Base-by-base conservation (phyloP, 23 red algal species). In the Gracilaria vermiculophylla region DNA sequence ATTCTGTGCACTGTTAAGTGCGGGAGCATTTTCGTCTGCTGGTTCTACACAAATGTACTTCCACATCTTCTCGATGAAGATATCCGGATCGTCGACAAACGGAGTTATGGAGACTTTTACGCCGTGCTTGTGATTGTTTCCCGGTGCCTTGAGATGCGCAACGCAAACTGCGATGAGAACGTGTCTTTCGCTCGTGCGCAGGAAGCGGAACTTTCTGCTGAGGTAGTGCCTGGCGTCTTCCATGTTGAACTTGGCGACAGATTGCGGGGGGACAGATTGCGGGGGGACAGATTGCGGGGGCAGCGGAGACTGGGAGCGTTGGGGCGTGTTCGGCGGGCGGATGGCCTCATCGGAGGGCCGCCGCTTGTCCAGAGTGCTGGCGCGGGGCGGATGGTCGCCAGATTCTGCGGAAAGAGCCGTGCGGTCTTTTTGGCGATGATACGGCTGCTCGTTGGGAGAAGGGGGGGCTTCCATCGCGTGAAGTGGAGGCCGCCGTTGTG, bases 31-130 rank as follows among this genome's bases (percentile, higher is more conserved):
- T 4, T 48, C 3, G 24, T 1, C 7, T 24, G 14, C 39, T 23
- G 67, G 67, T 47, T 16, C 28, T 47, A 20, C 2, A 8, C 42
- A 1, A 1, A 73, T 25, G 37, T 73, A 73, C 67, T 73, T 73
- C 67, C 67, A 73, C 67, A 73, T 45, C 67, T 73, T 73, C 5
- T 73, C 67, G 24, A 73, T 48, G 23, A 73, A 73, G 37, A 48
- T 0, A 12, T 73, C 40, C 5, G 67, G 67, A 20, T 73, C 67
- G n/a, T 28, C 39, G 19, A 73, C 67, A 28, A 73, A 73, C 20
- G 67, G 67, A 2, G 67, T 47, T 19, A 73, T 36, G 2, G 67
- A 45, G 21, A 13, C 47, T 47, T 24, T 73, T 8, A 73, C 42
- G 1, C 28, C 67, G 15, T 73, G 28, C 19, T 73, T 73, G 8